Conservation (phyloP, 805 yeast species). For the Saccharomycopsis javanensis region DNA sequence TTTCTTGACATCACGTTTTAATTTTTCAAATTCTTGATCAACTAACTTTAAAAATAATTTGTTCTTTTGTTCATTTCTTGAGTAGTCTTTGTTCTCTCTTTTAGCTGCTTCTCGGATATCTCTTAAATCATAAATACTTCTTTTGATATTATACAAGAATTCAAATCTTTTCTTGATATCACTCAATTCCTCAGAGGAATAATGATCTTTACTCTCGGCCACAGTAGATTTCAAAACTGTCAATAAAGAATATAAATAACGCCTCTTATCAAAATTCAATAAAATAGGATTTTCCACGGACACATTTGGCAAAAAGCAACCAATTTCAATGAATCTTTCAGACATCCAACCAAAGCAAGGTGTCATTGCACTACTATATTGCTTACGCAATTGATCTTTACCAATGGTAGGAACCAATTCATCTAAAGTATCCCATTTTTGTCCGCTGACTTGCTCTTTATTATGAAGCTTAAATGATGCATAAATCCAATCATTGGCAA, state of each 20-base stretch:
- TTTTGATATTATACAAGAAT: constrained; percentile 41
- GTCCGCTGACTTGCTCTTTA: constrained; percentile 19
- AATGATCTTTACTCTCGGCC: constrained; percentile 5
- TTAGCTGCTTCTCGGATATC: constrained; percentile 34
- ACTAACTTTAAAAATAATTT: constrained; percentile 40
- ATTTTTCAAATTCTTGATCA: constrained; percentile 40
- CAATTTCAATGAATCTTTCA: constrained; percentile 67
- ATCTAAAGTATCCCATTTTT: constrained; percentile 27
- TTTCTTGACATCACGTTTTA: constrained; percentile 42
- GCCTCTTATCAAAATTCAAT: constrained; percentile 78
- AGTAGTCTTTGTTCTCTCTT: constrained; percentile 33
- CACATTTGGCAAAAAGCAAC: constrained; percentile 72
- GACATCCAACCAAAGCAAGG: constrained; percentile 92
- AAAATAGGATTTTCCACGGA: constrained; percentile 51
- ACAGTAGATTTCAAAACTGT: constrained; percentile 38
- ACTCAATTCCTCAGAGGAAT: constrained; percentile 26
- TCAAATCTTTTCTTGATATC: constrained; percentile 33
- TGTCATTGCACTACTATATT: constrained; percentile 36
- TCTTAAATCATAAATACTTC: constrained; percentile 28
- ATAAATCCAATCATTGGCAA: constrained; percentile 57
- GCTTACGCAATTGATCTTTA: constrained; percentile 25
- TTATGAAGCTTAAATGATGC: constrained; percentile 34
- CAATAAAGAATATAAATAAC: constrained; percentile 55
- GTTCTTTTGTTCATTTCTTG: constrained; percentile 27
- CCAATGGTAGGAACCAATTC: constrained; percentile 30